Base-by-base conservation (phyloP, 2,329 filamentous ascomycete species). In the Alternaria consortialis region DNA sequence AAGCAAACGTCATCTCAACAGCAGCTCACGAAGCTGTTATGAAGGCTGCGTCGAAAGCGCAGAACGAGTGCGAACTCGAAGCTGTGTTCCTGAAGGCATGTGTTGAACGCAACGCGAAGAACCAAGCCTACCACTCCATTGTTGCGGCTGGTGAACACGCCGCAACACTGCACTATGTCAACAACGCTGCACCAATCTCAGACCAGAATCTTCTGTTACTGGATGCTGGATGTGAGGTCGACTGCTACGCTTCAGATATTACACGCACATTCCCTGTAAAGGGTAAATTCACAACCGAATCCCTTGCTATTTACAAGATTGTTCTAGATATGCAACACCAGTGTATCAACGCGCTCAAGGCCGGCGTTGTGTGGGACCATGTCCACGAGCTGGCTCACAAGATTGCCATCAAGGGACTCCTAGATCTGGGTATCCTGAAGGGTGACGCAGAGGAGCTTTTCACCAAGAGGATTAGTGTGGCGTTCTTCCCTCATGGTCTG, bases 41-140 rank as follows among this genome's bases (percentile, higher is more conserved):
- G 58, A 74, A 74, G 27, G 80, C 81, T 34, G 91, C 90, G 34
- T 85, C 84, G 66, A 81, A 83, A 27, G 91, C 90, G 25, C 83
- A 83, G 66, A 94, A 93, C 72, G 94, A 98, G 83, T 85, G 87
- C 34, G 91, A 97, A 76, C 87, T 97, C 32, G 90, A 97, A 76
- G 94, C 89, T 1, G 80, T 89, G 0, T 97, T 97, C 76, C 79
- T 96, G 11, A 88, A 92, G 74, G 84, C 85, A 31, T 96, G 92
- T 76, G 87, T 95, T 61, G 86, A 89, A 53, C 85, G 90, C 62
- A 91, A 91, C 25, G 90, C 91, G 53, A 90, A 89, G 74, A 88
- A 95, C 70, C 93, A 96, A 83, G 90, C 94, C 1, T 98, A 98
- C 79, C 87, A 91, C 67, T 90, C 90, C 62, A 97, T 98, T 72